These are phyloP conservation scores for Apiotrichum domesticum DNA, from an alignment of 1,284 basidiomycete genomes.

Conservation along the genomic window DNA sequence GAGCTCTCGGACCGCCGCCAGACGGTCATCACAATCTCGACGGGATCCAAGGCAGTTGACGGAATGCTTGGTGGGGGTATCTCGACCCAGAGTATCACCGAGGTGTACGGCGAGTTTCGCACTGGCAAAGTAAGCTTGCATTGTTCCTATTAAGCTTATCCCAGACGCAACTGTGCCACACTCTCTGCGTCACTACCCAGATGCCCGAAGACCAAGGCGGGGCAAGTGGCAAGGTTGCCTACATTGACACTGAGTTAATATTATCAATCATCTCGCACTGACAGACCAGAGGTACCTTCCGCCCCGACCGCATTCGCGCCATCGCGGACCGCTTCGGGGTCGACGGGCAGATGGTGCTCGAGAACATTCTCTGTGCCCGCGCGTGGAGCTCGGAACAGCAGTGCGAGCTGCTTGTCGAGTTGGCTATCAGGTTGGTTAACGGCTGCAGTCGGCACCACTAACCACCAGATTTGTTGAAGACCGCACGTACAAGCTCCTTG, in stretches of 20 bases:
- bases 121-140: conserved; percentile 55
- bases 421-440: conserved; percentile 37
- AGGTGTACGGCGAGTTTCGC: conserved; percentile 50
- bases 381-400: conserved; percentile 46
- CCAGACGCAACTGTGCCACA: conserved; percentile 86
- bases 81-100: conserved; percentile 83
- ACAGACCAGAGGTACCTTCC: conserved; percentile 66
- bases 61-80: conserved; percentile 79
- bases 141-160: conserved; percentile 47
- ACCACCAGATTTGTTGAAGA: conserved; percentile 45
- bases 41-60: conserved; percentile 86
- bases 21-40: conserved; percentile 69
- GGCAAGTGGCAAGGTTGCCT: conserved; percentile 85
- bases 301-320: conserved; percentile 79
- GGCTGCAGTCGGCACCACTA: not conserved
- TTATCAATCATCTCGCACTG: conserved; percentile 1
- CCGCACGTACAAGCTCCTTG: conserved; percentile 45
- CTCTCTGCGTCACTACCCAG: conserved; percentile 81
- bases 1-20: conserved; percentile 79
- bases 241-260: conserved; percentile 77
- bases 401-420: conserved; percentile 42
- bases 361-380: conserved; percentile 48
- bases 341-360: conserved; percentile 74
- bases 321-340: conserved; percentile 89
- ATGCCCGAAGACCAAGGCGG: conserved; percentile 83